phyloP scores from a whole-genome alignment of 371 early-diverging fungal genomes.

The Sanchytrium tribonematis region DNA sequence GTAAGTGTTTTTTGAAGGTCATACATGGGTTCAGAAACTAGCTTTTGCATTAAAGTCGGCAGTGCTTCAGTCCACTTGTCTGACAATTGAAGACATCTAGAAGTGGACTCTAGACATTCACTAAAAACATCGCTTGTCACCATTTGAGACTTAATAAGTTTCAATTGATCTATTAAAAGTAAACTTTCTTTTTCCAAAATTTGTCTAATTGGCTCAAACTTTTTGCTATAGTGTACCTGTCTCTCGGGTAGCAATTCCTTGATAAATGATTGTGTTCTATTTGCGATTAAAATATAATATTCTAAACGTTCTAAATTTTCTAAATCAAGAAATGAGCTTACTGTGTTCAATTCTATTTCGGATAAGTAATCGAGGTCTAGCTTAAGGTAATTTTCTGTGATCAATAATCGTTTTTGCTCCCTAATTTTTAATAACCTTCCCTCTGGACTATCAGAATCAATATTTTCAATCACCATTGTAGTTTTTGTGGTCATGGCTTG shows the following conservation, averaged over 20 bases:
- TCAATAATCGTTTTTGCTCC: neutral
- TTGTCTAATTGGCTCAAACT: neutral
- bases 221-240: neutral
- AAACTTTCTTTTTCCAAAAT: neutral
- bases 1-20: neutral
- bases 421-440: neutral
- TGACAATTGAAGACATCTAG: neutral
- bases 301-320: neutral
- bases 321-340: neutral
- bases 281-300: neutral
- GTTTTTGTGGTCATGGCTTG: neutral
- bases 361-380: neutral
- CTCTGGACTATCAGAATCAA: neutral
- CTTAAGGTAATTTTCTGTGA: neutral
- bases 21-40: neutral
- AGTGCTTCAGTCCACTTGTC: neutral
- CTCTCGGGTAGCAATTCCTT: neutral
- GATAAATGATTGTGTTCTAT: neutral
- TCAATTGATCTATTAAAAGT: neutral
- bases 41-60: neutral
- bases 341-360: neutral
- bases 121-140: neutral
- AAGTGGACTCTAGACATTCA: neutral
- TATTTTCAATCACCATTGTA: neutral
- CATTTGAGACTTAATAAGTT: neutral